Evolutionary conservation across 495 filamentous ascomycete species (phyloP).

Genomic region (Penicillium antarcticum): DNA sequence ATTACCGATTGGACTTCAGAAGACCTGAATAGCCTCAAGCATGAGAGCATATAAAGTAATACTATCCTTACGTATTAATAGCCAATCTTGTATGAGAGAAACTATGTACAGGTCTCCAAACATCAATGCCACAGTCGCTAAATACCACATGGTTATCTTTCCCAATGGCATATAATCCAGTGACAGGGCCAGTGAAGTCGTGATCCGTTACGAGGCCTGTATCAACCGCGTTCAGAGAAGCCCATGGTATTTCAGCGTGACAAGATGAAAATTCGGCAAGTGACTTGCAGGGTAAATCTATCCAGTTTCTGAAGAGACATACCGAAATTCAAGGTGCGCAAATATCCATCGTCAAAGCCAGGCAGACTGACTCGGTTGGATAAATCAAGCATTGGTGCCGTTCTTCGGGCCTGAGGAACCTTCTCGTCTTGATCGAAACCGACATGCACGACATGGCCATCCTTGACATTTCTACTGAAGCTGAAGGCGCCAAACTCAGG

Average conservation of each 20-base stretch:
- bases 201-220: not conserved
- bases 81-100: too few relatives aligned
- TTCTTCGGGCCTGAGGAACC: conserved; percentile 11
- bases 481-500: conserved; percentile 8
- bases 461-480: conserved; percentile 27
- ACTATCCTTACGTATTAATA: too few relatives aligned
- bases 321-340: conserved; percentile 60
- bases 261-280: conserved; percentile 27
- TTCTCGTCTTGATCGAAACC: conserved; percentile 31
- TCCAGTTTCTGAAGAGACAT: conserved; percentile 55
- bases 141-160: not conserved
- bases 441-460: conserved; percentile 33
- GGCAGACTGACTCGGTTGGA: conserved; percentile 47
- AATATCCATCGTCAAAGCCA: conserved; percentile 61
- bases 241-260: not conserved
- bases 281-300: conserved; percentile 45
- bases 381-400: conserved; percentile 36
- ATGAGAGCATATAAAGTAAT: conserved; percentile 4
- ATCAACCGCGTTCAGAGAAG: not conserved
- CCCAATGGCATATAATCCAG: not conserved
- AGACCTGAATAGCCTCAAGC: conserved; percentile 13
- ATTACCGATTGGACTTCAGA: conserved; percentile 41
- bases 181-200: conserved; percentile 3
- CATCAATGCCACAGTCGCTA: not conserved
- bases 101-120: not conserved